Evolutionary conservation across 2,329 filamentous ascomycete species (phyloP).

Genomic region (Fusarium sp.): DNA sequence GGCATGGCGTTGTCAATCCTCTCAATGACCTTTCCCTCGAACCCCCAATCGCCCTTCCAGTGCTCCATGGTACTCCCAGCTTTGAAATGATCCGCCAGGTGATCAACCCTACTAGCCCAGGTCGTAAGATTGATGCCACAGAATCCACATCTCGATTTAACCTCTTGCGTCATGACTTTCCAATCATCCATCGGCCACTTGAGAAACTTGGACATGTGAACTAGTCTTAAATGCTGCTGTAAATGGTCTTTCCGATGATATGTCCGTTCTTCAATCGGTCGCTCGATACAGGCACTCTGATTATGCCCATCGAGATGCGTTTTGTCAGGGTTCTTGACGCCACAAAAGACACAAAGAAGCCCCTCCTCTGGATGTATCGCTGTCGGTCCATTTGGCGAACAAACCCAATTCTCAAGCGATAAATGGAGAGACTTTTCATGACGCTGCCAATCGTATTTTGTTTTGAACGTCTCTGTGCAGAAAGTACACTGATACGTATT

Average conservation of each 20-base stretch:
- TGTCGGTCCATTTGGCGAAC: constrained; percentile 46
- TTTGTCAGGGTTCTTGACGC: constrained; percentile 44
- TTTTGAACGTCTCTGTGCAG: constrained; percentile 56
- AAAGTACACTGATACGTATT: constrained; percentile 55
- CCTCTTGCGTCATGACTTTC: constrained; percentile 49
- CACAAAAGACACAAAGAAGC: constrained; percentile 50
- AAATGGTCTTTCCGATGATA: constrained; percentile 57
- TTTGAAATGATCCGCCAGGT: constrained; percentile 55
- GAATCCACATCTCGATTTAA: constrained; percentile 54
- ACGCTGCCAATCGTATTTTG: constrained; percentile 58
- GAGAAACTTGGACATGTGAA: constrained; percentile 52
- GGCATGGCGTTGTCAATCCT: constrained; percentile 55
- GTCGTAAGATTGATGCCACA: constrained; percentile 50
- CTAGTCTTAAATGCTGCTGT: constrained; percentile 52
- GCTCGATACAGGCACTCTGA: constrained; percentile 53
- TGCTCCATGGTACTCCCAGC: constrained; percentile 52
- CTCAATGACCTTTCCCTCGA: constrained; percentile 49
- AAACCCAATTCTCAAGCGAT: constrained; percentile 59
- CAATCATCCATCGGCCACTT: constrained; percentile 45
- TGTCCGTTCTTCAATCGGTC: constrained; percentile 51
- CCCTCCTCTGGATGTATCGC: constrained; percentile 50
- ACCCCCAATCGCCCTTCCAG: constrained; percentile 57
- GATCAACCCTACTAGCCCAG: constrained; percentile 49
- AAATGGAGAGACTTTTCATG: constrained; percentile 60
- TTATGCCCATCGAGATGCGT: constrained; percentile 51